A percentile compares a stretch with the other conserved stretches of the same genome.
These are phyloP conservation scores for Excoecaria agallocha DNA, from an alignment of 345 rosid genomes.

Conservation along the genomic window DNA sequence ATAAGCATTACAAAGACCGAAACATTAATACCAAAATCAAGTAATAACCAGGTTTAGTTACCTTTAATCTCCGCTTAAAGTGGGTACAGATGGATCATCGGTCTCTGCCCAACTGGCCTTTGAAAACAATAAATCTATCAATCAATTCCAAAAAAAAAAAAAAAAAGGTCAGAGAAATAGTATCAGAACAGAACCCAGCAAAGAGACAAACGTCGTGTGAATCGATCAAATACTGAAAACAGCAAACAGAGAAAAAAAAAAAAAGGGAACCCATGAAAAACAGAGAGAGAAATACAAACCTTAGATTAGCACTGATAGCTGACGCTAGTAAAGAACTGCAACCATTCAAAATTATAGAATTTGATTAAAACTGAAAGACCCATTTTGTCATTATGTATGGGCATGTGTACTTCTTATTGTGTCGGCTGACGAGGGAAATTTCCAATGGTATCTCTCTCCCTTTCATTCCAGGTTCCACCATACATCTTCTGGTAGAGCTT, in stretches of 20 bases:
- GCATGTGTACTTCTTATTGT: not conserved
- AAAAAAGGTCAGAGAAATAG: too few relatives aligned
- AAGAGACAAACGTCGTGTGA: not conserved
- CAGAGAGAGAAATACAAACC: too few relatives aligned
- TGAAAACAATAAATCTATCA: not conserved
- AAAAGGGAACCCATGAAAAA: too few relatives aligned
- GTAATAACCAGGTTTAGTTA: not conserved
- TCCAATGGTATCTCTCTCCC: not conserved
- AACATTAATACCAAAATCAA: not conserved
- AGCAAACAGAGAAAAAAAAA: not conserved
- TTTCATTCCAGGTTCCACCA: too few relatives aligned
- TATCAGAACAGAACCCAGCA: not conserved
- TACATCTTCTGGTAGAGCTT: too few relatives aligned
- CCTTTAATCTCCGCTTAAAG: not conserved
- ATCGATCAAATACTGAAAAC: not conserved
- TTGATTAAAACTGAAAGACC: not conserved
- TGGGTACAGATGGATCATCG: not conserved
- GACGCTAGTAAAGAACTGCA: not conserved
- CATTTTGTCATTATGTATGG: not conserved
- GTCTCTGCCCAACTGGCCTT: not conserved
- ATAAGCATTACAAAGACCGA: not conserved
- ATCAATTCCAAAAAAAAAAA: not conserved
- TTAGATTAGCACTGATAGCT: not conserved
- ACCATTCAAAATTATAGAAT: not conserved
- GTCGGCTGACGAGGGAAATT: constrained; percentile 11